Evolutionary conservation across 345 rosid genomes (phyloP).

Genomic region (Lepidium sativum): DNA sequence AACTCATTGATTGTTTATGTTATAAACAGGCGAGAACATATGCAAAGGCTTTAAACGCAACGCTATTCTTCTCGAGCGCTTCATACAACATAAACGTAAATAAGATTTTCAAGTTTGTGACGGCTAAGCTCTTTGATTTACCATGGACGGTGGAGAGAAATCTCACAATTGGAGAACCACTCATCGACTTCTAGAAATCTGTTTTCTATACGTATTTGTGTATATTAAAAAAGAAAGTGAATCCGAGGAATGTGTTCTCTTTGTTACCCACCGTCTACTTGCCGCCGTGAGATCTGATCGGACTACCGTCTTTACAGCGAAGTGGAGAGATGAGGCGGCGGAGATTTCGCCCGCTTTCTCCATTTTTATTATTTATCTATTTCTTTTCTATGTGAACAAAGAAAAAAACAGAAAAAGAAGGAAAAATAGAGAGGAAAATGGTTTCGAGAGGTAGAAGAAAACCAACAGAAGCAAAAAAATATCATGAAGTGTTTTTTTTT

Average conservation of each 20-base stretch:
- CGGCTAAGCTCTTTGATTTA: constrained; percentile 82
- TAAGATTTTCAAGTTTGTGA: constrained; percentile 90
- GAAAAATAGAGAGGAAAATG: constrained; percentile 3
- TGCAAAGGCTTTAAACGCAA: constrained; percentile 75
- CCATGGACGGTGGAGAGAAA: constrained; percentile 87
- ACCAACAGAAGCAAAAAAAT: background rate
- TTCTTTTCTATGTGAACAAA: background rate
- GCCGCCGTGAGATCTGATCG: constrained; percentile 7
- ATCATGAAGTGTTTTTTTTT: background rate
- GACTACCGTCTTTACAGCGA: constrained; percentile 14
- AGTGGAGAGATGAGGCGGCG: constrained; percentile 28
- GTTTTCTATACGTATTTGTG: background rate
- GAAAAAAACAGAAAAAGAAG: background rate
- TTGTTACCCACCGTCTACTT: background rate
- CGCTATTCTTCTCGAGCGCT: constrained; percentile 89
- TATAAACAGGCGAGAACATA: constrained; percentile 69
- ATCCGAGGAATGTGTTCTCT: background rate
- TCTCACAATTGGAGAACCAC: constrained; percentile 79
- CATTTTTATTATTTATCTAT: background rate
- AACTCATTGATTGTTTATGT: background rate
- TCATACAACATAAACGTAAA: constrained; percentile 87
- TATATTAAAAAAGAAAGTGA: background rate
- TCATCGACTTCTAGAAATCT: constrained; percentile 67
- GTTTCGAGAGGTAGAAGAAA: constrained; percentile 2
- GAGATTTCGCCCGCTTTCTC: constrained; percentile 31